phyloP scores from a whole-genome alignment of 805 yeast species.

The Peterozyma toletana region DNA sequence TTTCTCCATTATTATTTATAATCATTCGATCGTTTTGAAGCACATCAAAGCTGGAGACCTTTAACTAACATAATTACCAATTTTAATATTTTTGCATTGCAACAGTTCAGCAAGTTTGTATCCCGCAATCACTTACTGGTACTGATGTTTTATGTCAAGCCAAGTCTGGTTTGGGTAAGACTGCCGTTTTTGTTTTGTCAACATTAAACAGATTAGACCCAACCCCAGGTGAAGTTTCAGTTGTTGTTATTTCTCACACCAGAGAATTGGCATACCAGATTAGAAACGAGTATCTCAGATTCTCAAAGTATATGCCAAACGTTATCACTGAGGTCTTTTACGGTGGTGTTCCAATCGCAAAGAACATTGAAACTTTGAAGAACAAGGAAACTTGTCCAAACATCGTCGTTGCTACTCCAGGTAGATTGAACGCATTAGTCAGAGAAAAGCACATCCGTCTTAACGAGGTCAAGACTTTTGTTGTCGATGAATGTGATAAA shows the following conservation, averaged over 20 bases:
- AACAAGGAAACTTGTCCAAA: slow-evolving; percentile 94
- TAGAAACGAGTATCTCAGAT: slow-evolving; percentile 93
- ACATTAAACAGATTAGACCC: slow-evolving; percentile 97
- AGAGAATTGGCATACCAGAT: slow-evolving; percentile 98
- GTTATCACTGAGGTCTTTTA: slow-evolving; percentile 94
- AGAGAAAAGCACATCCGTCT: slow-evolving; percentile 85
- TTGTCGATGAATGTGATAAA: slow-evolving; percentile 97
- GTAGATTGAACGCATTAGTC: slow-evolving; percentile 91
- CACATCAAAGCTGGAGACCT: neutral
- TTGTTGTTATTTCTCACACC: slow-evolving; percentile 94
- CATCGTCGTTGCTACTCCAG: slow-evolving; percentile 95
- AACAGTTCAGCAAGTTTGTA: slow-evolving; percentile 93
- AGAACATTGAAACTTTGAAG: slow-evolving; percentile 82
- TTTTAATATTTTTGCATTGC: slow-evolving; percentile 10
- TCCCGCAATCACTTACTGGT: slow-evolving; percentile 96
- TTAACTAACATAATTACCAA: slow-evolving; percentile 6
- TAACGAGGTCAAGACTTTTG: slow-evolving; percentile 87
- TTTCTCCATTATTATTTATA: no score
- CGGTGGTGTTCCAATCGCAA: slow-evolving; percentile 86
- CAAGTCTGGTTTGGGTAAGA: slow-evolving; percentile 98
- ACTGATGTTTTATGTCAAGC: slow-evolving; percentile 98
- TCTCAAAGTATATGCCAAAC: slow-evolving; percentile 97
- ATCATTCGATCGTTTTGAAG: no score
- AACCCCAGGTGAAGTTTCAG: slow-evolving; percentile 92
- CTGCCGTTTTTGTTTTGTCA: slow-evolving; percentile 94